Evolutionary conservation across 768 basidiomycete genomes (phyloP).

Genomic region (Sistotremastrum suecicum): DNA sequence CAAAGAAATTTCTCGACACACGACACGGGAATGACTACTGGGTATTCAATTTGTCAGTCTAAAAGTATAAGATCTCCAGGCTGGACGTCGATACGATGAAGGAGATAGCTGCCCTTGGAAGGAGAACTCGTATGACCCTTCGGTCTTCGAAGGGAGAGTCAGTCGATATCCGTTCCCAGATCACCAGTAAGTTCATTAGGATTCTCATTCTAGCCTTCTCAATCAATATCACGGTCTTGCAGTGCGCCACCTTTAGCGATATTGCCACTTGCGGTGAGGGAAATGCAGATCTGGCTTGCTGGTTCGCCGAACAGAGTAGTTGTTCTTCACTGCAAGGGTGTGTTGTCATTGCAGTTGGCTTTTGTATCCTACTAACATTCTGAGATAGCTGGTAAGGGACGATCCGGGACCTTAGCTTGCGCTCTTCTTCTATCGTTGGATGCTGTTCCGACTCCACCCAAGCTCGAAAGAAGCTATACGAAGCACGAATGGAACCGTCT

Average conservation of each 20-base stretch:
- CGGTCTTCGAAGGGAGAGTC: conserved; percentile 57
- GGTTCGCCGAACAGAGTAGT: conserved; percentile 53
- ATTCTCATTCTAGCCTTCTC: neutral
- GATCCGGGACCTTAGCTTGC: conserved; percentile 79
- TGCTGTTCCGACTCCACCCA: conserved; percentile 30
- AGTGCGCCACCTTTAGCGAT: conserved; percentile 69
- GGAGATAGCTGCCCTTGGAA: conserved; percentile 42
- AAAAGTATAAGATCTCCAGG: neutral
- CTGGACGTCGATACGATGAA: neutral
- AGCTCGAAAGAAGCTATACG: conserved; percentile 30
- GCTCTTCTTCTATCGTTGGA: conserved; percentile 59
- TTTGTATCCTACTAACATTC: conserved; percentile 3
- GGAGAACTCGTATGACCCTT: conserved; percentile 68
- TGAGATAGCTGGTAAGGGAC: conserved; percentile 56
- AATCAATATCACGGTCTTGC: neutral
- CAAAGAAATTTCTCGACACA: conserved; percentile 57
- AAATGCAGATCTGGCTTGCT: conserved; percentile 61
- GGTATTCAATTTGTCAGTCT: conserved; percentile 63
- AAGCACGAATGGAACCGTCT: conserved; percentile 27
- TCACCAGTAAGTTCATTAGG: conserved; percentile 49
- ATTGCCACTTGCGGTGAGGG: conserved; percentile 56
- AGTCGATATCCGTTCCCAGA: conserved; percentile 85
- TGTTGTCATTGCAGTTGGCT: neutral
- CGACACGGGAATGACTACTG: conserved; percentile 68
- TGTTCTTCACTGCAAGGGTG: conserved; percentile 83